A percentile compares a stretch with the other conserved stretches of the same genome.
Conservation (phyloP, 2,329 filamentous ascomycete genomes). For the Amesomyces nigricolor region DNA sequence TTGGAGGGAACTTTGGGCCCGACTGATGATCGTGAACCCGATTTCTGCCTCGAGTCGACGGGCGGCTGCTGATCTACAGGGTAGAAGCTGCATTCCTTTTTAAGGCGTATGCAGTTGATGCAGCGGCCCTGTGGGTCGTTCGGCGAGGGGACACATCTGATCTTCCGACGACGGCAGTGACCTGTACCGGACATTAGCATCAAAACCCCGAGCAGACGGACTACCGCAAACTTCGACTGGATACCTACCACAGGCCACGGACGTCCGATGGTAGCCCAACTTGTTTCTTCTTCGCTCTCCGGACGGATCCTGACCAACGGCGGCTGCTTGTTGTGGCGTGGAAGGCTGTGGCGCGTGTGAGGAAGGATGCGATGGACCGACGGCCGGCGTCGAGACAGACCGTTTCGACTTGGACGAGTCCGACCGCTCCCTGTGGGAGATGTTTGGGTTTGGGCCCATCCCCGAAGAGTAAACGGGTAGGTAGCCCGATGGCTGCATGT, state of each 20-base stretch:
- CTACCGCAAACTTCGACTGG: conserved; percentile 9
- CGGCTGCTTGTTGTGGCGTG: conserved; percentile 25
- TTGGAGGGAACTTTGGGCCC: conserved; percentile 40
- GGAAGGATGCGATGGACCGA: conserved; percentile 38
- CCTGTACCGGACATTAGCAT: conserved; percentile 44
- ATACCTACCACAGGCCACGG: conserved; percentile 87
- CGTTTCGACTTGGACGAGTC: conserved; percentile 42
- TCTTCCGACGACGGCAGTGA: conserved; percentile 89
- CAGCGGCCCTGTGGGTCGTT: conserved; percentile 72
- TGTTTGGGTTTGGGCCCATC: conserved; percentile 31
- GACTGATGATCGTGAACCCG: conserved; percentile 35
- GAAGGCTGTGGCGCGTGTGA: conserved; percentile 26
- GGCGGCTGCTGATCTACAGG: conserved; percentile 73
- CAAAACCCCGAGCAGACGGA: not conserved
- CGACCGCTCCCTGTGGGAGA: conserved; percentile 34
- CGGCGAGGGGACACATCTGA: conserved; percentile 74
- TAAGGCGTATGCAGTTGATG: conserved; percentile 86
- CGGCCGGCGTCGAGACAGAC: conserved; percentile 46
- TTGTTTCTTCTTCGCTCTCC: conserved; percentile 70
- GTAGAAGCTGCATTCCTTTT: conserved; percentile 90
- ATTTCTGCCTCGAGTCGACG: conserved; percentile 41
- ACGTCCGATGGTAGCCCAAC: conserved; percentile 90
- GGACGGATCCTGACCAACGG: conserved; percentile 33
- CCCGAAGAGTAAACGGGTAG: conserved; percentile 30
- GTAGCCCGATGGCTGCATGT: conserved; percentile 37